phyloP scores from a whole-genome alignment of 441 rosid species.

The Dalechampia spathulata region DNA sequence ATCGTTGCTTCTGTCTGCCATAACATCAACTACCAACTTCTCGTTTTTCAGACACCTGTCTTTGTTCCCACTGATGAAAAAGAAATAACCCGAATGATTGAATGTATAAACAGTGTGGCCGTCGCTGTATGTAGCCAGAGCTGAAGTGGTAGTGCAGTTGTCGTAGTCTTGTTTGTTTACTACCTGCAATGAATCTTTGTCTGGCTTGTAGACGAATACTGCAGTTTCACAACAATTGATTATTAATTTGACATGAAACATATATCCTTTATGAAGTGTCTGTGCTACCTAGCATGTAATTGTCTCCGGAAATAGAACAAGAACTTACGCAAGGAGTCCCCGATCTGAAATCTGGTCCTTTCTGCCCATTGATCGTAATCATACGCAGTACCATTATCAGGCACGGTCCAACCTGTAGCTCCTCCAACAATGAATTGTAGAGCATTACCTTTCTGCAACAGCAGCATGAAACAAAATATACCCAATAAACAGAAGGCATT shows the following conservation, averaged over 20 bases:
- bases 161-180: conserved; percentile 52
- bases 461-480: conserved; percentile 33
- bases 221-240: conserved; percentile 6
- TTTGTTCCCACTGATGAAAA: conserved; percentile 80
- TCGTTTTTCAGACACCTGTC: conserved; percentile 58
- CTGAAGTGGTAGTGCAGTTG: conserved; percentile 46
- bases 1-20: conserved; percentile 57
- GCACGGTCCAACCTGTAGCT: conserved; percentile 53
- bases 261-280: too few relatives aligned
- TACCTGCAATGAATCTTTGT: conserved; percentile 62
- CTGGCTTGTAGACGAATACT: conserved; percentile 57
- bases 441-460: conserved; percentile 38
- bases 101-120: conserved; percentile 62
- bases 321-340: conserved; percentile 68
- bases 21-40: conserved; percentile 48
- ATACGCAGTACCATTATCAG: conserved; percentile 23
- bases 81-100: conserved; percentile 48
- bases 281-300: too few relatives aligned
- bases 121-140: conserved; percentile 33
- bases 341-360: conserved; percentile 58
- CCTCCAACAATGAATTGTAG: conserved; percentile 51
- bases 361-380: conserved; percentile 67
- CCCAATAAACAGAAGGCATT: conserved; percentile 30
- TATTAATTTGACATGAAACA: not conserved
- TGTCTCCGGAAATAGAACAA: too few relatives aligned